Evolutionary conservation across 495 filamentous ascomycete genomes (phyloP).

Genomic region (Astrothelium macrocarpum): DNA sequence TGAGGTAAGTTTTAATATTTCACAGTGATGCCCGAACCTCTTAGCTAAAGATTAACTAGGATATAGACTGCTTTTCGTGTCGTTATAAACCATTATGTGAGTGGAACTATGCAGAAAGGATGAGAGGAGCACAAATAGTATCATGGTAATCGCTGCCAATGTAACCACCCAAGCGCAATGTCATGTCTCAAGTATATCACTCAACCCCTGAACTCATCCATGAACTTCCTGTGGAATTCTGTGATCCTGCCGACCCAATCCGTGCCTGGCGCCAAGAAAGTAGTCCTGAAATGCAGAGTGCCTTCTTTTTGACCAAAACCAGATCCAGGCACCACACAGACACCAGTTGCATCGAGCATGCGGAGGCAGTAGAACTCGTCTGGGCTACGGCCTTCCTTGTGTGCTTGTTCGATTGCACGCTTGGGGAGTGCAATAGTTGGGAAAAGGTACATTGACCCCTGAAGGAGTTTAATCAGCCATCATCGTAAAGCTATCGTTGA

Average conservation of each 20-base stretch:
- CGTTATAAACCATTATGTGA: too few relatives aligned
- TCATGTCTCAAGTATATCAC: not conserved
- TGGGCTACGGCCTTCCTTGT: slow-evolving; percentile 59
- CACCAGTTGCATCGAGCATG: slow-evolving; percentile 83
- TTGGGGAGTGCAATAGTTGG: slow-evolving; percentile 72
- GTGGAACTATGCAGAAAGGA: not conserved
- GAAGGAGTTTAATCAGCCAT: slow-evolving; percentile 12
- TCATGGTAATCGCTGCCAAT: not conserved
- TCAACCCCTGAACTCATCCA: slow-evolving; percentile 58
- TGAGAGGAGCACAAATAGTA: not conserved
- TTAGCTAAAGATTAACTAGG: too few relatives aligned
- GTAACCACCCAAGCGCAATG: not conserved
- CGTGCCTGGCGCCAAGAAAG: slow-evolving; percentile 89
- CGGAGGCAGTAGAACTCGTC: slow-evolving; percentile 93
- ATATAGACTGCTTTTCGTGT: too few relatives aligned
- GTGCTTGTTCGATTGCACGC: slow-evolving; percentile 65
- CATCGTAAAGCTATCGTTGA: too few relatives aligned
- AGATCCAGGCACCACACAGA: slow-evolving; percentile 86
- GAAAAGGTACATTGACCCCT: slow-evolving; percentile 98
- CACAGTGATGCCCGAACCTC: too few relatives aligned
- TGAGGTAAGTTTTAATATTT: too few relatives aligned
- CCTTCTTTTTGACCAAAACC: slow-evolving; percentile 93
- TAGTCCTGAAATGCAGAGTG: slow-evolving; percentile 89
- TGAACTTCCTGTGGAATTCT: slow-evolving; percentile 85
- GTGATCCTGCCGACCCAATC: slow-evolving; percentile 86